Evolutionary conservation across 805 yeast species (phyloP).

Genomic region (Wickerhamiella vanderwaltii): DNA sequence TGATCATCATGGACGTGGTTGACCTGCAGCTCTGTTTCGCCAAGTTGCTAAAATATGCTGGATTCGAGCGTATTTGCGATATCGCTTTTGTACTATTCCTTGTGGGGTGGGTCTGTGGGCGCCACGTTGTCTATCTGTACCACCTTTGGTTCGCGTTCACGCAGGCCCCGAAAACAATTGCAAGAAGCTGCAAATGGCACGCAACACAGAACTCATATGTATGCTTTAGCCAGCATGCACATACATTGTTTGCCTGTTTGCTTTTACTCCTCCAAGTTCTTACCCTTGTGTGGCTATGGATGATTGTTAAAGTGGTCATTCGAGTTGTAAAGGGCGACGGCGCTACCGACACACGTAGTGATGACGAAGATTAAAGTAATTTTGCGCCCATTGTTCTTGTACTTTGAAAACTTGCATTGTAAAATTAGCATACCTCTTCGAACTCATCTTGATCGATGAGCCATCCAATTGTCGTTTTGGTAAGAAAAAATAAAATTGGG

Average conservation of each 20-base stretch:
- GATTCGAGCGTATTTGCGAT: conserved; percentile 51
- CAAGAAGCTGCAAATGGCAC: conserved; percentile 20
- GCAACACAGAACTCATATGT: conserved; percentile 22
- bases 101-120: conserved; percentile 51
- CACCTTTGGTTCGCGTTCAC: conserved; percentile 47
- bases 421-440: too few relatives aligned
- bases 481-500: too few relatives aligned
- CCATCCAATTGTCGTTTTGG: neutral
- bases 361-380: conserved; percentile 59
- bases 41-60: conserved; percentile 64
- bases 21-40: conserved; percentile 64
- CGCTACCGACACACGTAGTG: conserved; percentile 83
- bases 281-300: conserved; percentile 58
- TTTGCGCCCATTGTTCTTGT: too few relatives aligned
- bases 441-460: too few relatives aligned
- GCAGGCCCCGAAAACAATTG: conserved; percentile 31
- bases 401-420: neutral
- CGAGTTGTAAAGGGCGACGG: conserved; percentile 58
- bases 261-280: conserved; percentile 56
- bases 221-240: conserved; percentile 27
- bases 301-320: conserved; percentile 57
- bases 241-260: conserved; percentile 38
- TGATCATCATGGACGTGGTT: conserved; percentile 71
- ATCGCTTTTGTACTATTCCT: conserved; percentile 54
- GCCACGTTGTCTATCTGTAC: conserved; percentile 66